Evolutionary conservation across 495 filamentous ascomycete species (phyloP).

Genomic region (Neurospora tetraspora): DNA sequence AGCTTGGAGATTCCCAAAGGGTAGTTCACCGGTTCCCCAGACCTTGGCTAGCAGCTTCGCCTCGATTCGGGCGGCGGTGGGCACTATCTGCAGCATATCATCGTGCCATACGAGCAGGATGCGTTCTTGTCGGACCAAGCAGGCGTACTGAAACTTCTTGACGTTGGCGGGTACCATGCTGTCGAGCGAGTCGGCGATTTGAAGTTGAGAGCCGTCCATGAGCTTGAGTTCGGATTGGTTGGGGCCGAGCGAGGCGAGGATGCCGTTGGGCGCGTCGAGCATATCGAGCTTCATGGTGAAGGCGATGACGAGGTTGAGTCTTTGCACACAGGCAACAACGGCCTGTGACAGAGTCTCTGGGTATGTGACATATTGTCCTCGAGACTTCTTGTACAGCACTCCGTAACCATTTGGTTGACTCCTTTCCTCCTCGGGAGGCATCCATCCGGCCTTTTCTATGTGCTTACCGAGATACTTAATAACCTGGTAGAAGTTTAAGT

Average conservation of each 20-base stretch:
- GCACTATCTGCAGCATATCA: constrained; percentile 51
- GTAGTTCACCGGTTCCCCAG: constrained; percentile 29
- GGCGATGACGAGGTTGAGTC: constrained; percentile 50
- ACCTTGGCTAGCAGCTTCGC: constrained; percentile 56
- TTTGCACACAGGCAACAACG: constrained; percentile 42
- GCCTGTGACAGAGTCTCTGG: constrained; percentile 44
- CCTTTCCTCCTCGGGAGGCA: constrained; percentile 34
- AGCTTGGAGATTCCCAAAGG: neutral
- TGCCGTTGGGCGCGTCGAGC: neutral
- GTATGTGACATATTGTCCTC: constrained; percentile 51
- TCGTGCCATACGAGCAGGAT: constrained; percentile 67
- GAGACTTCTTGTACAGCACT: constrained; percentile 51
- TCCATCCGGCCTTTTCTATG: constrained; percentile 55
- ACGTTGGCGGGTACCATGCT: constrained; percentile 42
- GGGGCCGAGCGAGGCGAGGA: constrained; percentile 26
- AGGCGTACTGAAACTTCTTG: constrained; percentile 59
- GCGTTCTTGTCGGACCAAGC: constrained; percentile 52
- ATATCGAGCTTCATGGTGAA: constrained; percentile 2
- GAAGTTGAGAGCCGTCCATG: constrained; percentile 58
- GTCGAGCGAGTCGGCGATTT: constrained; percentile 53
- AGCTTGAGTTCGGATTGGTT: constrained; percentile 54
- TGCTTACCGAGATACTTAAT: constrained; percentile 66
- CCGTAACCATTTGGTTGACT: constrained; percentile 46
- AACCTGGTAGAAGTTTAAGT: constrained; percentile 64
- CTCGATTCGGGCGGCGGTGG: constrained; percentile 51